phyloP scores from a whole-genome alignment of 768 basidiomycete species.

The Ramaria rubella region DNA sequence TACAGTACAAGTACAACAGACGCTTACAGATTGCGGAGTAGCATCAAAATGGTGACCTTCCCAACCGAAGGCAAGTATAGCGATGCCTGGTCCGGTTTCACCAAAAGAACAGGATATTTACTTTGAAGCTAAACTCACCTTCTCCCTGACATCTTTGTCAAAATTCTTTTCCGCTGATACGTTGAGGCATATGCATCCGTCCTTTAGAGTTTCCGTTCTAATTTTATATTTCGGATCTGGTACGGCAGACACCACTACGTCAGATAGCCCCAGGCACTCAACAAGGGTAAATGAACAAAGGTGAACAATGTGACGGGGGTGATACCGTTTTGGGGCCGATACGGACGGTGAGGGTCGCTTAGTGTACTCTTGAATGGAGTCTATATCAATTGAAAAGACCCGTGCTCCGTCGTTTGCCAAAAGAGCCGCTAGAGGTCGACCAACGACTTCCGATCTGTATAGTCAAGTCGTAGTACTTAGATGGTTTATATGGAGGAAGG shows the following conservation, averaged over 20 bases:
- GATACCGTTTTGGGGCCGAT: constrained; percentile 43
- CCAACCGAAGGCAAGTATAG: constrained; percentile 96
- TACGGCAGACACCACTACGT: constrained; percentile 93
- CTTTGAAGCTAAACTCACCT: constrained; percentile 44
- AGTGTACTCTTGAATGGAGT: constrained; percentile 95
- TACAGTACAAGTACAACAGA: neutral
- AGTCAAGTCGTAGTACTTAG: neutral
- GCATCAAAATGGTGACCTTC: constrained; percentile 95
- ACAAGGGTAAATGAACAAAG: constrained; percentile 62
- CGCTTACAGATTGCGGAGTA: constrained; percentile 88
- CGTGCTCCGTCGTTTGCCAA: constrained; percentile 95
- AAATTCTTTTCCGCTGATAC: constrained; percentile 97
- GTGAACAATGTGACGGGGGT: constrained; percentile 79
- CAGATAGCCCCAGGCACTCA: constrained; percentile 77
- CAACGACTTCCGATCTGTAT: constrained; percentile 91
- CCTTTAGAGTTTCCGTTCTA: constrained; percentile 82
- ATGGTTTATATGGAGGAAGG: neutral
- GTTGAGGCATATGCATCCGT: constrained; percentile 90
- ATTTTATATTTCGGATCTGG: constrained; percentile 82
- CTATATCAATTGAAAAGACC: constrained; percentile 92
- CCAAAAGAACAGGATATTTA: neutral
- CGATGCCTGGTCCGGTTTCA: constrained; percentile 59
- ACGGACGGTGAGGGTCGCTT: constrained; percentile 60
- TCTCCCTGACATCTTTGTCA: constrained; percentile 84
- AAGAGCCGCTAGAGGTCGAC: constrained; percentile 91